These are phyloP conservation scores for Paraurostyla sp. DNA, from an alignment of 73 alveolate genomes.

Conservation along the genomic window DNA sequence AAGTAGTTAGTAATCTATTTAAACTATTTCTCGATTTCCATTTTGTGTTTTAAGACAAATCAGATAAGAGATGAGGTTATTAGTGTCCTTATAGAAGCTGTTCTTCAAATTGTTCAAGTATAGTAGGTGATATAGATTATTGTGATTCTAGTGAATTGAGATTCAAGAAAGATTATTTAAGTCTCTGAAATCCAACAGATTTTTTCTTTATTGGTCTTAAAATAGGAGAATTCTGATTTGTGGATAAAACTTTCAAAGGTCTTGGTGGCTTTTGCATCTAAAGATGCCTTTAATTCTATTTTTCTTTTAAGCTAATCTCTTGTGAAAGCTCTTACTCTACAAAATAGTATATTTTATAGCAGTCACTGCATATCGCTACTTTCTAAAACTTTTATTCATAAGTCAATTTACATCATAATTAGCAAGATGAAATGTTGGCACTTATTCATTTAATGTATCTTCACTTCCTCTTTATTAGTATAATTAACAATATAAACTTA, in stretches of 20 bases:
- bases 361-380: conserved; percentile 21
- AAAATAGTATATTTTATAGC: conserved; percentile 20
- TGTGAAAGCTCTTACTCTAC: conserved; percentile 4
- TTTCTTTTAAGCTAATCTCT: conserved; percentile 3
- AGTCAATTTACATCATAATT: conserved; percentile 8
- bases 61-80: too few species aligned
- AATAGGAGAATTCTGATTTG: not conserved
- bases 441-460: too few species aligned
- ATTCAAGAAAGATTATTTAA: not conserved
- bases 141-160: not conserved
- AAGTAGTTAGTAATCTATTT: too few species aligned
- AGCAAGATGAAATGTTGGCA: conserved; percentile 10
- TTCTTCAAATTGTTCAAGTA: too few species aligned
- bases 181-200: too few species aligned
- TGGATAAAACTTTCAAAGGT: not conserved
- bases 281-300: too few species aligned
- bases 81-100: too few species aligned
- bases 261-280: not conserved
- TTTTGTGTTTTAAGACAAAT: too few species aligned
- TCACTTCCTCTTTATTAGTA: not conserved
- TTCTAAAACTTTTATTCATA: not conserved
- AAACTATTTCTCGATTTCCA: too few species aligned
- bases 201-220: not conserved
- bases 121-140: not conserved
- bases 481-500: not conserved